These are phyloP conservation scores for Malassezia yamatoensis DNA, from an alignment of 1,284 basidiomycete species.

Conservation along the genomic window DNA sequence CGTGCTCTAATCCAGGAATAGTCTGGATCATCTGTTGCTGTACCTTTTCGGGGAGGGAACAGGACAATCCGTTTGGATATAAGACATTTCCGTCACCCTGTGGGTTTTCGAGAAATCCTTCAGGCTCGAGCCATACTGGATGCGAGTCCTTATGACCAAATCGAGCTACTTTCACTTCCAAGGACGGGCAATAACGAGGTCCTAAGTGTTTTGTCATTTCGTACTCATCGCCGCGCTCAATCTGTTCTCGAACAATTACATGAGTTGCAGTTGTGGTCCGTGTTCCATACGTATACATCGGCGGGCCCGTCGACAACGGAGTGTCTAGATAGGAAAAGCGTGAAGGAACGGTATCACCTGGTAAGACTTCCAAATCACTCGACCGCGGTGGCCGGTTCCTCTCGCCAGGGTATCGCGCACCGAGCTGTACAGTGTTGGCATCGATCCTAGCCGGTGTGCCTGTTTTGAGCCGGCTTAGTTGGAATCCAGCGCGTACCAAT, in stretches of 20 bases:
- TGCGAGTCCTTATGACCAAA: constrained; percentile 64
- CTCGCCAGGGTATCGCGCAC: constrained; percentile 19
- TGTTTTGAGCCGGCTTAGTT: constrained; percentile 71
- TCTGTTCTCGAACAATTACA: constrained; percentile 60
- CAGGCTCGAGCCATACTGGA: constrained; percentile 77
- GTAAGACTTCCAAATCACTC: constrained; percentile 16
- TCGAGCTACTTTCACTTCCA: constrained; percentile 73
- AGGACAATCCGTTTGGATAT: constrained; percentile 80
- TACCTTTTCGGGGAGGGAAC: constrained; percentile 70
- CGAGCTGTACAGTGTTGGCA: constrained; percentile 61
- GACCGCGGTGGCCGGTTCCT: constrained; percentile 5
- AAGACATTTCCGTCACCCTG: constrained; percentile 57
- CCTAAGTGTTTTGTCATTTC: constrained; percentile 81
- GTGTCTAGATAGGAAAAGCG: constrained; percentile 30
- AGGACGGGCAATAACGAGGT: constrained; percentile 78
- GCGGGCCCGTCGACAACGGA: constrained; percentile 45
- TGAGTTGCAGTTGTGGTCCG: constrained; percentile 65
- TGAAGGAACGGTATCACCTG: constrained; percentile 21
- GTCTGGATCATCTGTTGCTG: constrained; percentile 71
- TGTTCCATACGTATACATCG: constrained; percentile 66
- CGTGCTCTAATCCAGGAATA: constrained; percentile 71
- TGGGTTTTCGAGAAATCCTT: constrained; percentile 71
- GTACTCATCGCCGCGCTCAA: constrained; percentile 61
- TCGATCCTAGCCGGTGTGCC: constrained; percentile 75
- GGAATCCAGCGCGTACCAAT: constrained; percentile 64